Conservation (phyloP, 202 grass and related monocot genomes). For the Setaria italica region DNA sequence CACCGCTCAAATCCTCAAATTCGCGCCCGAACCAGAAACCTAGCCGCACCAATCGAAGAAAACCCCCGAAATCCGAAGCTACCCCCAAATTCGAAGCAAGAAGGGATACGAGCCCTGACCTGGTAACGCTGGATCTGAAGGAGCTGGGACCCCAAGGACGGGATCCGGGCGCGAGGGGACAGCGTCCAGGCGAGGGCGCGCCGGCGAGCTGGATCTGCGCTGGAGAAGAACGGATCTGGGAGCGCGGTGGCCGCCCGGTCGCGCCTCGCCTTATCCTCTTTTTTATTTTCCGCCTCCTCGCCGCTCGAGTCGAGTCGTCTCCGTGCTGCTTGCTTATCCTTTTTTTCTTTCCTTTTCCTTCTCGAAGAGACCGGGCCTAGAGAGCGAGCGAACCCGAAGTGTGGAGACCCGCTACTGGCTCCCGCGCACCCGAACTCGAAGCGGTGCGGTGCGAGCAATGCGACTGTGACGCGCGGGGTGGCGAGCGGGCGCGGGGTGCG, state of each 20-base stretch:
- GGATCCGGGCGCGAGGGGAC: constrained; percentile 9
- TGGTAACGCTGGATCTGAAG: constrained; percentile 55
- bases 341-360: constrained; percentile 15
- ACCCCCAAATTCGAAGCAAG: constrained; percentile 6
- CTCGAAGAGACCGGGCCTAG: constrained; percentile 22
- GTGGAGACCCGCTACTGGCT: neutral
- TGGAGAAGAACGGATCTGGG: constrained; percentile 48
- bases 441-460: neutral
- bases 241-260: constrained; percentile 37
- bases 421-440: constrained; percentile 24
- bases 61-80: neutral
- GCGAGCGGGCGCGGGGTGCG: neutral
- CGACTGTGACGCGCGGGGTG: constrained; percentile 35
- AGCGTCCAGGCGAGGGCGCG: constrained; percentile 8
- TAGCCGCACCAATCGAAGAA: constrained; percentile 22
- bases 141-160: neutral
- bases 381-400: neutral
- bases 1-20: constrained; percentile 25
- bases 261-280: constrained; percentile 42
- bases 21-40: constrained; percentile 15
- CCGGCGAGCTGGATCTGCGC: constrained; percentile 48
- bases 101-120: constrained; percentile 45
- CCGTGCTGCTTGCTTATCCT: constrained; percentile 21
- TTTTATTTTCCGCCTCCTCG: constrained; percentile 18
- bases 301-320: constrained; percentile 41